Conservation (phyloP, 345 rosid species). For the Eucalyptus curtisii region DNA sequence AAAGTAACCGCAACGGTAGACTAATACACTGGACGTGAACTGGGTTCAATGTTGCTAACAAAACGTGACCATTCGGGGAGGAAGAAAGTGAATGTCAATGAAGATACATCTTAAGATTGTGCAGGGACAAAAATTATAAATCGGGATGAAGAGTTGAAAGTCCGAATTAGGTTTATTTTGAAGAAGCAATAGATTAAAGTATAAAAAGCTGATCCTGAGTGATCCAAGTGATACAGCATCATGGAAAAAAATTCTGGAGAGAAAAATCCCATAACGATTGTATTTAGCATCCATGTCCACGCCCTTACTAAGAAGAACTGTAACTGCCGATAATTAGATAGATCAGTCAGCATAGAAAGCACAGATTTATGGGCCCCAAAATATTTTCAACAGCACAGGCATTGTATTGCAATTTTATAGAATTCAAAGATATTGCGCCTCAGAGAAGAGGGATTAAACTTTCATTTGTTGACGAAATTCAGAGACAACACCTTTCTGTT, state of each 20-base stretch:
- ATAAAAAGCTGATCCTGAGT: neutral
- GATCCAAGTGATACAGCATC: neutral
- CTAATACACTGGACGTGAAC: neutral
- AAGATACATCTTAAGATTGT: neutral
- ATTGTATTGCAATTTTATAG: neutral
- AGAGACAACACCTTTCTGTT: slow-evolving; percentile 20
- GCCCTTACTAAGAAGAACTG: neutral
- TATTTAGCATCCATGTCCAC: neutral
- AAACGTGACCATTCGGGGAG: neutral
- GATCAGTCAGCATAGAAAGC: neutral
- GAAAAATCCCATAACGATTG: neutral
- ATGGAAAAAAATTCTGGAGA: neutral
- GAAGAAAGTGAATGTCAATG: neutral
- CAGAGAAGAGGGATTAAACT: neutral
- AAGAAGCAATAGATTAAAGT: neutral
- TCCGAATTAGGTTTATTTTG: neutral
- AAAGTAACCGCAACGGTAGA: neutral
- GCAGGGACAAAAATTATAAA: neutral
- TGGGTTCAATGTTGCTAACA: neutral
- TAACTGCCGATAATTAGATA: neutral
- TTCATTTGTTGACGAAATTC: neutral
- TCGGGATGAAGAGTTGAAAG: neutral
- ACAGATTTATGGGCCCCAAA: neutral
- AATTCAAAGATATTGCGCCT: neutral
- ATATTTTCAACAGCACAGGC: neutral